These are phyloP conservation scores for Buxus sempervirens DNA, from an alignment of 164 flowering plant genomes.

Conservation along the genomic window DNA sequence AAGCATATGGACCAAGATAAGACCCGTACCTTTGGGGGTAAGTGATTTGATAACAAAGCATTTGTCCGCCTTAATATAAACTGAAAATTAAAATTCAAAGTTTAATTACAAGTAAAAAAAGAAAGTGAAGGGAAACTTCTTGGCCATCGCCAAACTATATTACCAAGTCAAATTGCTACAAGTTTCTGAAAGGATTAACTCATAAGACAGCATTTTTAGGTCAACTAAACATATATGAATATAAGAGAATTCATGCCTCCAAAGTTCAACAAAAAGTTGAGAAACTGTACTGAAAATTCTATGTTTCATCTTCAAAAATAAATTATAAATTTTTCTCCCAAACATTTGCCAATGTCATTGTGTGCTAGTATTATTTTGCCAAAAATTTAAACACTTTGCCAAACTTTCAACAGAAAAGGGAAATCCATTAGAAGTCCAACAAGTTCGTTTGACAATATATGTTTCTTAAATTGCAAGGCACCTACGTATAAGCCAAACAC, in stretches of 20 bases:
- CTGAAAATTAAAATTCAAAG: slow-evolving; percentile 40
- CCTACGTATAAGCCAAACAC: no score
- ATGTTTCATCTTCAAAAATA: no score
- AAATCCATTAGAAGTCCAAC: no score
- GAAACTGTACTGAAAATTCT: no score
- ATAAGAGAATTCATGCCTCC: not conserved
- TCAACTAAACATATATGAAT: not conserved
- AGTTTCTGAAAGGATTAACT: not conserved
- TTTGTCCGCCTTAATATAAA: slow-evolving; percentile 95
- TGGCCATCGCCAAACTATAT: not conserved
- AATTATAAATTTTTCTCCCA: no score
- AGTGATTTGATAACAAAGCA: slow-evolving; percentile 85
- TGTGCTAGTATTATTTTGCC: no score
- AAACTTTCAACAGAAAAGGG: no score
- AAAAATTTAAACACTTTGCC: no score
- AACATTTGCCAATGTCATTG: no score
- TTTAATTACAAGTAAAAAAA: not conserved
- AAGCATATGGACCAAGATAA: not conserved
- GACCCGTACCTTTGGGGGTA: slow-evolving; percentile 88
- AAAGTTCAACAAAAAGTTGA: no score
- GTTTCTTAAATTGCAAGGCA: no score
- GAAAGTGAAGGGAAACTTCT: not conserved
- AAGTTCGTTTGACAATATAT: no score
- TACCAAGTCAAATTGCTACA: not conserved
- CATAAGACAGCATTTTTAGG: not conserved